These are phyloP conservation scores for Pichia cactophila DNA, from an alignment of 1,139 yeast species.

Conservation along the genomic window DNA sequence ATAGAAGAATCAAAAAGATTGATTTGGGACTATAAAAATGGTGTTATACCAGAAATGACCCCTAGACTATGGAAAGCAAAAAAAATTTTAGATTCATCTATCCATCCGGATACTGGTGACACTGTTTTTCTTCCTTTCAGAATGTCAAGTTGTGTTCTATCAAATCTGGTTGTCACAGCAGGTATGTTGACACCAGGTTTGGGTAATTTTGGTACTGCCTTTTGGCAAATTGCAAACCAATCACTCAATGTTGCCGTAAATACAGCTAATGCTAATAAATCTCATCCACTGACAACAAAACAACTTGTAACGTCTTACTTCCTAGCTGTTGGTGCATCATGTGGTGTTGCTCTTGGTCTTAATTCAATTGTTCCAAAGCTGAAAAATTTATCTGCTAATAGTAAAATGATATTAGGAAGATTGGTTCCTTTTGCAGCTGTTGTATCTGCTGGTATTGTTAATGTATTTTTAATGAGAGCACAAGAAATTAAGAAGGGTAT, in stretches of 20 bases:
- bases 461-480: slow-evolving; percentile 90
- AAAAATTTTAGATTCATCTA: slow-evolving; percentile 73
- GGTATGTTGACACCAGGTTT: slow-evolving; percentile 96
- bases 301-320: slow-evolving; percentile 75
- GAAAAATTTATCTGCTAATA: slow-evolving; percentile 55
- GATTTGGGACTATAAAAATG: slow-evolving; percentile 67
- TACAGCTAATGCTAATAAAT: slow-evolving; percentile 91
- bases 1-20: slow-evolving; percentile 56
- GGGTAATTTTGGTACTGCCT: slow-evolving; percentile 82
- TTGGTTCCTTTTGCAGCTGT: slow-evolving; percentile 98
- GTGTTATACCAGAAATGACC: slow-evolving; percentile 53
- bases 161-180: slow-evolving; percentile 88
- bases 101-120: slow-evolving; percentile 94
- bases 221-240: slow-evolving; percentile 98
- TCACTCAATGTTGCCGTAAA: slow-evolving; percentile 93
- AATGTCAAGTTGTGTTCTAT: slow-evolving; percentile 92
- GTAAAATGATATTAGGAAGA: slow-evolving; percentile 68
- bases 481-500: slow-evolving; percentile 87
- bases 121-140: slow-evolving; percentile 88
- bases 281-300: slow-evolving; percentile 75
- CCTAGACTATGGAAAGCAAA: slow-evolving; percentile 90
- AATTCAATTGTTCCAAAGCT: slow-evolving; percentile 81
- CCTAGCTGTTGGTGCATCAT: slow-evolving; percentile 88
- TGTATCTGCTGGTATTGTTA: slow-evolving; percentile 90
- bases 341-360: slow-evolving; percentile 90